These are phyloP conservation scores for Hypoxylon sp. DNA, from an alignment of 2,329 filamentous ascomycete species.

Conservation along the genomic window DNA sequence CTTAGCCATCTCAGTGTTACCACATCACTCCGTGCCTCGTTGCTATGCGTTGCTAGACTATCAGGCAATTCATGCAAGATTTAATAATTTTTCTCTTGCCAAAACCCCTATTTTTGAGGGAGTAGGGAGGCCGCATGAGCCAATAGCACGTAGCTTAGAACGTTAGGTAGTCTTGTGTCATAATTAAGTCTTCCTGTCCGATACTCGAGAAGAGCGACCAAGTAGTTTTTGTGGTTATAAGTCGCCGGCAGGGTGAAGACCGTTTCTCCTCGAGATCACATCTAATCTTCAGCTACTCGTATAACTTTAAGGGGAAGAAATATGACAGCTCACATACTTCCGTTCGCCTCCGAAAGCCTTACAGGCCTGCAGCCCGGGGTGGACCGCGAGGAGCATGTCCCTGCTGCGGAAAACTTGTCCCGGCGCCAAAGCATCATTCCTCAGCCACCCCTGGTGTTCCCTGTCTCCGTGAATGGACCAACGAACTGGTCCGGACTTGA, in stretches of 20 bases:
- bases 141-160: conserved; percentile 33
- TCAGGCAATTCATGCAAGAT: conserved; percentile 27
- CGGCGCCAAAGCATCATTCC: conserved; percentile 28
- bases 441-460: conserved; percentile 42
- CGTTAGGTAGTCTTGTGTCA: conserved; percentile 27
- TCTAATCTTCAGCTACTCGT: conserved; percentile 22
- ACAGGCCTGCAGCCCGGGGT: conserved; percentile 28
- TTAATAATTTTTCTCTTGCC: conserved; percentile 22
- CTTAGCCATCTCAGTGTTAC: conserved; percentile 18
- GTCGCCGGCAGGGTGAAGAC: conserved; percentile 18
- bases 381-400: conserved; percentile 30
- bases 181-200: conserved; percentile 15
- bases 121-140: conserved; percentile 11
- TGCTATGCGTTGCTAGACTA: conserved; percentile 20
- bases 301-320: conserved; percentile 13
- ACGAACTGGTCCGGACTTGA: conserved; percentile 44
- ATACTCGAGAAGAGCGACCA: conserved; percentile 4
- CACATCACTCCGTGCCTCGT: conserved; percentile 31
- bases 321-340: conserved; percentile 43
- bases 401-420: conserved; percentile 30
- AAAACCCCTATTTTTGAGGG: conserved; percentile 16
- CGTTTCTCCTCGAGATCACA: conserved; percentile 18
- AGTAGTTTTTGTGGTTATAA: conserved; percentile 31
- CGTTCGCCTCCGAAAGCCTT: conserved; percentile 36
- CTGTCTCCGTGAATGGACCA: conserved; percentile 39